Percentiles rank a stretch among this genome's conserved stretches.
phyloP scores from a whole-genome alignment of 768 basidiomycete species.

The Trametes punicea region DNA sequence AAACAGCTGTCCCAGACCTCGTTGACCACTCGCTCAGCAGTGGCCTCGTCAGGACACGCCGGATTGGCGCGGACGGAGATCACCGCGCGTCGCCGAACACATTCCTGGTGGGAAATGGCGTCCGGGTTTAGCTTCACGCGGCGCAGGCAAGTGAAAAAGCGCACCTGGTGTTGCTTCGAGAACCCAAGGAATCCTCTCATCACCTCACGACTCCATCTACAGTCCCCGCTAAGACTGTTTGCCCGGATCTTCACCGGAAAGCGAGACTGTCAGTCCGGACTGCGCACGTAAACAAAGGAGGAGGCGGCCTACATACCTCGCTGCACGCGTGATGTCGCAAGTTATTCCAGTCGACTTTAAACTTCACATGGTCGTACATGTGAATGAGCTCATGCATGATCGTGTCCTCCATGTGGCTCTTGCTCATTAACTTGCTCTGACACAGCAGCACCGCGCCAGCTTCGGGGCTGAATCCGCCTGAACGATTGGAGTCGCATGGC shows the following conservation, averaged over 20 bases:
- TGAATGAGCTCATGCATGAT: slow-evolving; percentile 92
- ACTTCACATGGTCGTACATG: slow-evolving; percentile 93
- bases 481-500: slow-evolving; percentile 69
- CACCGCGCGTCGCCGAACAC: slow-evolving; percentile 85
- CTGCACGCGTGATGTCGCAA: slow-evolving; percentile 94
- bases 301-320: slow-evolving; percentile 58
- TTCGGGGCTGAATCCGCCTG: slow-evolving; percentile 82
- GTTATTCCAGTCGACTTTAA: slow-evolving; percentile 90
- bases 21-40: slow-evolving; percentile 88
- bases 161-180: slow-evolving; percentile 92
- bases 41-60: slow-evolving; percentile 65
- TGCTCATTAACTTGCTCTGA: slow-evolving; percentile 75
- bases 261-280: not conserved
- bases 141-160: slow-evolving; percentile 20
- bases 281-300: not conserved
- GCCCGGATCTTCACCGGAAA: slow-evolving; percentile 82
- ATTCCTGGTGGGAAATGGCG: slow-evolving; percentile 50
- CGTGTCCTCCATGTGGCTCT: slow-evolving; percentile 90
- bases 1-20: slow-evolving; percentile 98
- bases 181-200: slow-evolving; percentile 73
- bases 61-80: slow-evolving; percentile 81
- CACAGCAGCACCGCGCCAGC: slow-evolving; percentile 82
- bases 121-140: not conserved
- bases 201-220: slow-evolving; percentile 80
- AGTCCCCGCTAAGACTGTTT: slow-evolving; percentile 91